Conservation (phyloP, 2,329 filamentous ascomycete genomes). For the Byssoonygena ceratinophila region DNA sequence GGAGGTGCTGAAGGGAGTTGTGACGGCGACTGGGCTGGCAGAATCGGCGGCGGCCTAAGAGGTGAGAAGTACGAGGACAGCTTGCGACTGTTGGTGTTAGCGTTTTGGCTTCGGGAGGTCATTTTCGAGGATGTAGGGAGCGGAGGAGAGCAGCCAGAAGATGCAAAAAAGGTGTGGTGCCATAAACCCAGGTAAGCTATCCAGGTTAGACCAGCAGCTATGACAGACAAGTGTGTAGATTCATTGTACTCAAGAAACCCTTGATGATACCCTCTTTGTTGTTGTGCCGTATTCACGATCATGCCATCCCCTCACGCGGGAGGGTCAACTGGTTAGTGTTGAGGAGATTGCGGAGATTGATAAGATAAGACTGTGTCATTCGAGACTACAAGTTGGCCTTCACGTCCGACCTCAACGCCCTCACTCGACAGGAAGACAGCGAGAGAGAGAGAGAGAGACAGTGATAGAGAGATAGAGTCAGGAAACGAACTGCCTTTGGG, state of each 20-base stretch:
- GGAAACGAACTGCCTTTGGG: background rate
- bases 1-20: constrained; percentile 21
- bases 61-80: constrained; percentile 5
- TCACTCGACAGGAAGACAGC: no score
- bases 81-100: constrained; percentile 2
- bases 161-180: constrained; percentile 8
- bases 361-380: constrained; percentile 19
- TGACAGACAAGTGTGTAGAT: no score
- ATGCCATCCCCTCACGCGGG: background rate
- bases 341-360: constrained; percentile 19
- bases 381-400: background rate
- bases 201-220: background rate
- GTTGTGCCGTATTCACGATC: no score
- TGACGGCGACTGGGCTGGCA: constrained; percentile 14
- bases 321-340: background rate
- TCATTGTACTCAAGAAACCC: no score
- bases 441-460: background rate
- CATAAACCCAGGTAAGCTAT: background rate
- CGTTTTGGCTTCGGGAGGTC: constrained; percentile 3
- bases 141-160: background rate
- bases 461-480: background rate
- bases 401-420: background rate
- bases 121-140: constrained; percentile 7
- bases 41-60: background rate
- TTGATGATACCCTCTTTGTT: no score